These are phyloP conservation scores for Diaporthe sp. DNA, from an alignment of 2,329 filamentous ascomycete species.

Conservation along the genomic window DNA sequence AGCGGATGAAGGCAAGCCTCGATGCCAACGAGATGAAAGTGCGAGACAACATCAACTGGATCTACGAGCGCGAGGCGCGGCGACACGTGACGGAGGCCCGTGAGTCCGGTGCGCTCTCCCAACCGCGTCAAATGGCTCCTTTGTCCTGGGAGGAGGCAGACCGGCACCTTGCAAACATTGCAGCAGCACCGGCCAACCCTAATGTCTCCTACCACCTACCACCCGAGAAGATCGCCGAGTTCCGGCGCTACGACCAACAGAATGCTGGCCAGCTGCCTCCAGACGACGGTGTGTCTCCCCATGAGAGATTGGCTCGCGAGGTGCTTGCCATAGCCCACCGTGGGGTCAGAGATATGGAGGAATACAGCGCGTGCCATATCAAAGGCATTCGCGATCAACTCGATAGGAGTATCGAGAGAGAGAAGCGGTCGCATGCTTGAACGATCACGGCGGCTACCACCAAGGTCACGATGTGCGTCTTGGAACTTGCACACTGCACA, in stretches of 20 bases:
- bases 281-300: constrained; percentile 23
- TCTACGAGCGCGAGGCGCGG: constrained; percentile 50
- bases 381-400: constrained; percentile 32
- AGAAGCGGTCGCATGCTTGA: constrained; percentile 24
- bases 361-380: constrained; percentile 36
- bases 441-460: not conserved
- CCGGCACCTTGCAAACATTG: constrained; percentile 46
- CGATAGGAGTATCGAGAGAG: constrained; percentile 33
- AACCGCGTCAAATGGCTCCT: constrained; percentile 29
- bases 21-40: constrained; percentile 48
- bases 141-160: constrained; percentile 44
- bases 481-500: not conserved
- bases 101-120: constrained; percentile 19
- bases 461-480: not conserved
- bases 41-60: constrained; percentile 48
- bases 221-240: constrained; percentile 30
- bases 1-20: constrained; percentile 47
- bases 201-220: constrained; percentile 44
- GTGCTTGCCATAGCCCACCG: constrained; percentile 31
- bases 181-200: constrained; percentile 40
- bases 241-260: constrained; percentile 22
- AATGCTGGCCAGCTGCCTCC: not conserved
- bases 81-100: constrained; percentile 46
- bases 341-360: constrained; percentile 28
- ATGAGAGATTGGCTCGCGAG: constrained; percentile 29